Conservation (phyloP, 345 rosid species). For the Angophora floribunda region DNA sequence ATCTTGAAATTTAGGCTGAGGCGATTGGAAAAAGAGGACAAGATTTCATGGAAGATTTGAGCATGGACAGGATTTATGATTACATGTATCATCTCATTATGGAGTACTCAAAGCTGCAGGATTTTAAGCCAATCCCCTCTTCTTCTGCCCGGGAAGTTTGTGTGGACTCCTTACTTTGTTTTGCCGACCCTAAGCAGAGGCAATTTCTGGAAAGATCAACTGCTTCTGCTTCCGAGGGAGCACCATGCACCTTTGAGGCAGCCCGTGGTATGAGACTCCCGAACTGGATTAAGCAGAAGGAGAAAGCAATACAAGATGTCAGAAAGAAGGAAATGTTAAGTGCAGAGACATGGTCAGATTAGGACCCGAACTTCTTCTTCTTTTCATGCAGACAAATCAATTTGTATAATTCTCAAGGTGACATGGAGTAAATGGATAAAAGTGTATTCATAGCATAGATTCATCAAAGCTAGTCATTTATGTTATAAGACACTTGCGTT, state of each 20-base stretch:
- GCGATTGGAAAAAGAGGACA: constrained; percentile 73
- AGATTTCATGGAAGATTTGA: constrained; percentile 55
- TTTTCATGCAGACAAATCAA: neutral
- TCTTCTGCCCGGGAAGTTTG: constrained; percentile 63
- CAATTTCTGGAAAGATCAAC: constrained; percentile 40
- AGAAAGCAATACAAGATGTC: constrained; percentile 30
- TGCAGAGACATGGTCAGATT: neutral
- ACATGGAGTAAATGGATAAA: neutral
- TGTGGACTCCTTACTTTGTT: constrained; percentile 62
- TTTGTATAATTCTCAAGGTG: neutral
- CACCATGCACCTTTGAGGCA: constrained; percentile 47
- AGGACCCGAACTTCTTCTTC: neutral
- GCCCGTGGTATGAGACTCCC: constrained; percentile 3
- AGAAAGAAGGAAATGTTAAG: constrained; percentile 11
- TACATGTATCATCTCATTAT: constrained; percentile 79
- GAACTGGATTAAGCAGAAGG: constrained; percentile 29
- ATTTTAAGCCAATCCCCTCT: constrained; percentile 62
- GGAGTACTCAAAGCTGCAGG: constrained; percentile 72
- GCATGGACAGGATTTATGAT: constrained; percentile 65
- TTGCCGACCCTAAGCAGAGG: constrained; percentile 53
- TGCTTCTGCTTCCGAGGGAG: constrained; percentile 14
- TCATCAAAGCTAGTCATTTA: neutral
- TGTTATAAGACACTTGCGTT: neutral
- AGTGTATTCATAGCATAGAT: neutral
- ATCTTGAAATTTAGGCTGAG: constrained; percentile 41